Conservation (phyloP, 2,329 filamentous ascomycete genomes). For the Verticillium dahliae region DNA sequence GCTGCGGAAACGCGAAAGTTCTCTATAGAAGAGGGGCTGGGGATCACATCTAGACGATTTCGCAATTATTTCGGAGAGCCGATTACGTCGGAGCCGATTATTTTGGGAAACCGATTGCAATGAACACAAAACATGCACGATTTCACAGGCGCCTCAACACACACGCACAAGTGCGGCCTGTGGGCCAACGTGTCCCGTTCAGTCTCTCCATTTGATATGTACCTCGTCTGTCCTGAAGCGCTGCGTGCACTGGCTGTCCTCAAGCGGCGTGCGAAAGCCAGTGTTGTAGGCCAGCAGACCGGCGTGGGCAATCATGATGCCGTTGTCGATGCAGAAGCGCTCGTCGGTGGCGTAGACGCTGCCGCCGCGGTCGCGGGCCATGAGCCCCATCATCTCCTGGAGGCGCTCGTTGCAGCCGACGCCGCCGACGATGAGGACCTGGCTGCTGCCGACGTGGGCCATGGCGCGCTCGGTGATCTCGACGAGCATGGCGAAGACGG, state of each 20-base stretch:
- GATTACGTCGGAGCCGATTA: too few species aligned
- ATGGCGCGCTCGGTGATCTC: constrained; percentile 98
- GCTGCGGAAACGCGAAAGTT: not conserved
- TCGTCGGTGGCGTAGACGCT: constrained; percentile 94
- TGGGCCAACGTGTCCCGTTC: constrained; percentile 4
- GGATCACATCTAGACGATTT: not conserved
- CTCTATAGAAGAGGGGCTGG: not conserved
- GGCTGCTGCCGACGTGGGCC: constrained; percentile 87
- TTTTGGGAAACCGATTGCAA: not conserved
- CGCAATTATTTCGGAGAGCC: not conserved
- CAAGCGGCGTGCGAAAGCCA: constrained; percentile 69
- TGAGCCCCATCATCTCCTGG: constrained; percentile 97
- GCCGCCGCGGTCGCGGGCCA: constrained; percentile 83
- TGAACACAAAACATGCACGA: too few species aligned
- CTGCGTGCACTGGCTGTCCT: constrained; percentile 80
- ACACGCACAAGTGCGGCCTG: too few species aligned
- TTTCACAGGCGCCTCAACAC: too few species aligned
- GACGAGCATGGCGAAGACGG: constrained; percentile 92
- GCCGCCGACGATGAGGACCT: constrained; percentile 92
- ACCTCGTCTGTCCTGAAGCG: constrained; percentile 80
- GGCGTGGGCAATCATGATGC: constrained; percentile 98
- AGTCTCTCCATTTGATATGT: constrained; percentile 71
- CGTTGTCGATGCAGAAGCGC: constrained; percentile 97
- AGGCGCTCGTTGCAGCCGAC: constrained; percentile 92
- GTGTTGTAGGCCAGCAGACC: constrained; percentile 79